Evolutionary conservation across 2,329 filamentous ascomycete genomes (phyloP).

Genomic region (Chaetomium olivaceum): DNA sequence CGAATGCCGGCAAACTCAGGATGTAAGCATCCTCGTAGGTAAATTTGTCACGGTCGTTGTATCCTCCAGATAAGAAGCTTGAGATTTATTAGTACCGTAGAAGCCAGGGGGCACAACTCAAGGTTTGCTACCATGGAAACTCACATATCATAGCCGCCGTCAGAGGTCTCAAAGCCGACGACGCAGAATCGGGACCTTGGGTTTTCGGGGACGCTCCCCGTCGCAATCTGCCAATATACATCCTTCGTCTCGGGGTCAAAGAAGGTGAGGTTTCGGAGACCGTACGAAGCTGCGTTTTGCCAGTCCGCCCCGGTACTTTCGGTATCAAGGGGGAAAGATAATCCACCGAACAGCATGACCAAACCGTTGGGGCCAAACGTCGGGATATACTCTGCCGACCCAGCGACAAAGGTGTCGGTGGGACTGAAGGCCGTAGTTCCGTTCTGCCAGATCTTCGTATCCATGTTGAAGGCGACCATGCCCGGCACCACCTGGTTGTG

Average conservation of each 20-base stretch:
- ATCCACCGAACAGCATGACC: conserved; percentile 26
- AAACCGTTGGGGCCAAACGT: conserved; percentile 25
- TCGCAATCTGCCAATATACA: conserved; percentile 20
- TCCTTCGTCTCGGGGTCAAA: conserved; percentile 28
- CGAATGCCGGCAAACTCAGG: conserved; percentile 29
- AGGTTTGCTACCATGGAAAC: background rate
- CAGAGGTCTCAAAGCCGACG: conserved; percentile 12
- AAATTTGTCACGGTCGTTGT: conserved; percentile 13
- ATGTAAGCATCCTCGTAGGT: conserved; percentile 26
- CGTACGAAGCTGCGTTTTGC: background rate
- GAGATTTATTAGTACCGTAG: background rate
- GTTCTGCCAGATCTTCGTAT: conserved; percentile 22
- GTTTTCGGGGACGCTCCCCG: conserved; percentile 16
- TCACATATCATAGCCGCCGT: conserved; percentile 29
- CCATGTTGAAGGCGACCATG: conserved; percentile 27
- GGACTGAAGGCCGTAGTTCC: conserved; percentile 24
- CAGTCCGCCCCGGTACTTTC: background rate
- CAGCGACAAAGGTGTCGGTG: conserved; percentile 14
- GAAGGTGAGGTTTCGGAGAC: conserved; percentile 26
- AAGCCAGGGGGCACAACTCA: background rate
- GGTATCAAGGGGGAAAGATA: background rate
- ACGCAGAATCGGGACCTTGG: conserved; percentile 20
- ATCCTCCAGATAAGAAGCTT: conserved; percentile 24
- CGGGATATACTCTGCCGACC: conserved; percentile 19
- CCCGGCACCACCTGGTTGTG: conserved; percentile 22